phyloP scores from a whole-genome alignment of 768 basidiomycete genomes.

The Boletus vermiculosoides region DNA sequence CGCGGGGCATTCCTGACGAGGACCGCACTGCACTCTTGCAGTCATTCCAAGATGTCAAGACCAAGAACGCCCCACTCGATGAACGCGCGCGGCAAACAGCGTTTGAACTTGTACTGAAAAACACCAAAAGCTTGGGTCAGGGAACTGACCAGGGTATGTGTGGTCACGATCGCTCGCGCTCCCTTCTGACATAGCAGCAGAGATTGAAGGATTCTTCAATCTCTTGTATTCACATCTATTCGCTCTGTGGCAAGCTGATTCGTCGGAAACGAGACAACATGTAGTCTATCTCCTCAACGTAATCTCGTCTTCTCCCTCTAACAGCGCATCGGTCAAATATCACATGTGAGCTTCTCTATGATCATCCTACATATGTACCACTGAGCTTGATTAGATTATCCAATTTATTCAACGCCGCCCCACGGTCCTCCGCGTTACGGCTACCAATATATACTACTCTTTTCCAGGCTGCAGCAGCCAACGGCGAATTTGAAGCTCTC shows the following conservation, averaged over 20 bases:
- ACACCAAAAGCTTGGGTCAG: constrained; percentile 70
- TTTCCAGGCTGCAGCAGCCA: constrained; percentile 54
- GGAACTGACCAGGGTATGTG: constrained; percentile 72
- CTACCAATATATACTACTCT: constrained; percentile 61
- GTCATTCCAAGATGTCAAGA: constrained; percentile 64
- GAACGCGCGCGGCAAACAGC: constrained; percentile 50
- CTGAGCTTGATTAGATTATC: constrained; percentile 52
- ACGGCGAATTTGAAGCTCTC: constrained; percentile 62
- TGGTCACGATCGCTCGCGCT: not conserved
- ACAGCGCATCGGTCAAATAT: constrained; percentile 63
- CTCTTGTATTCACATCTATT: constrained; percentile 73
- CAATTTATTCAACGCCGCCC: constrained; percentile 77
- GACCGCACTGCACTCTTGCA: constrained; percentile 60
- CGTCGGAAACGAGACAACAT: constrained; percentile 53
- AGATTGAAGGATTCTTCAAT: constrained; percentile 89
- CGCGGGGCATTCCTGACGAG: constrained; percentile 64
- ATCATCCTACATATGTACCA: not conserved
- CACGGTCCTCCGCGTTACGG: constrained; percentile 64
- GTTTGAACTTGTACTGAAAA: constrained; percentile 56
- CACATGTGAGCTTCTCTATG: constrained; percentile 51
- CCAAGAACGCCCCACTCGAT: constrained; percentile 55
- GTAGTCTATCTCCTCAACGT: constrained; percentile 49
- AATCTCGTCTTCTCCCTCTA: constrained; percentile 54
- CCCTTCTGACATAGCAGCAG: constrained; percentile 35
- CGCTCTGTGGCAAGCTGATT: constrained; percentile 52